Base-by-base conservation (phyloP, 768 basidiomycete species). In the Mycena albidolilacea region DNA sequence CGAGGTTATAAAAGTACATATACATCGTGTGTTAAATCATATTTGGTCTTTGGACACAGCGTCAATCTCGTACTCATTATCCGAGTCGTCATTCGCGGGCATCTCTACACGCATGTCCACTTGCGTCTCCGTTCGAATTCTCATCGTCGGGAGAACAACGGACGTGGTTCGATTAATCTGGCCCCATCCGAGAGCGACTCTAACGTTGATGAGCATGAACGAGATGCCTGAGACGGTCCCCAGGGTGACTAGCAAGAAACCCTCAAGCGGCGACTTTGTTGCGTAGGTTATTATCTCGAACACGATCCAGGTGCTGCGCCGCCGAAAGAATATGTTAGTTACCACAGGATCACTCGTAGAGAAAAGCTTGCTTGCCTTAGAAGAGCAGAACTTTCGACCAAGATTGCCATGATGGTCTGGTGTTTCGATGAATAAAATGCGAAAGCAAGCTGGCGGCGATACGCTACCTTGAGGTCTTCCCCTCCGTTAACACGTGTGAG, bases 171-270 rank as follows among this genome's bases (percentile, higher is more conserved):
- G 21, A 11, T 54, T 15, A 30, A 23, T 54, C n/a, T 54, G 52
- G 23, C 21, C 21, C 52, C 52, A 23, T 1, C 52, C 52, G 21
- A 54, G 50, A 50, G 50, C 50, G n/a, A 52, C 50, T 52, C 21
- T n/a, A 11, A 52, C n/a, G n/a, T 52, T n/a, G n/a, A 52, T 52
- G 7, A 52, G 50, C 50, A 52, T 52, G n/a, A 52, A 52, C n/a
- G 50, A 52, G 7, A 52, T n/a, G 9, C 50, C 50, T 7, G 19
- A 52, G n/a, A 52, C 50, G n/a, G 50, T 52, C n/a, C 50, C 50
- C 6, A 52, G 5, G 21, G 50, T 52, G 50, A 7, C 11, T 23
- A 1, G 21, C 50, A 52, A 21, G 14, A 52, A 52, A 52, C 19
- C 11, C 1, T 52, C 21, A 11, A 52, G 50, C n/a, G 50, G 8